Base-by-base conservation (phyloP, 2,329 filamentous ascomycete genomes). In the Aspergillus glaucus region DNA sequence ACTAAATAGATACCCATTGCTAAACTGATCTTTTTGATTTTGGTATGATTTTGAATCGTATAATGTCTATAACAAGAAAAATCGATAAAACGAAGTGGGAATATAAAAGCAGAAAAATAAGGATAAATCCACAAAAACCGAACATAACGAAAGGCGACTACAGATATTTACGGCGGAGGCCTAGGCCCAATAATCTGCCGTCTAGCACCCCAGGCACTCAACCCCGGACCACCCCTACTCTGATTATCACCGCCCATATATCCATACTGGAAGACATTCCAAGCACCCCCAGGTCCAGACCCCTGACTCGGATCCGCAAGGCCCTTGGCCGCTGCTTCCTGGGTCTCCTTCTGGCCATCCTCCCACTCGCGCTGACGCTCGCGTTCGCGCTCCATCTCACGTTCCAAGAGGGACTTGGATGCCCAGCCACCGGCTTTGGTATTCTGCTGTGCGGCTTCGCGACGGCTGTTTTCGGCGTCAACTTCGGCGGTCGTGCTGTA, bases 351-450 rank as follows among this genome's bases (percentile, higher is more conserved):
- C 61, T 85, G 82, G 17, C 70, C 70, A 41, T 82, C 77, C 60
- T 85, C 81, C 82, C 82, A 85, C 52, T 85, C 82, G 34, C 75
- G 72, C 60, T 85, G 82, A 43, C 81, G 74, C 59, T 83, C 79
- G 14, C 81, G 76, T 60, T 85, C 82, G 17, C 79, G 78, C 61
- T 85, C 81, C 82, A 84, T 85, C 55, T 85, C 82, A 6, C 81
- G 77, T 59, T 84, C 81, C 3, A 85, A 72, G 1, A 85, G 71
- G 2, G 79, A 81, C 59, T 81, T 83, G n/a, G 75, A 77, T 0
- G 80, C 79, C 79, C 79, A 82, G 2, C 78, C 79, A 17, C 75
- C 77, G 10, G 79, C 79, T 53, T 78, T 78, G 26, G 80, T 83
- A 59, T 78, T 79, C 45, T 75, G 65, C 53, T 82, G 80, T 0